phyloP scores from a whole-genome alignment of 208 protist species.

The Trypanosoma congolense region DNA sequence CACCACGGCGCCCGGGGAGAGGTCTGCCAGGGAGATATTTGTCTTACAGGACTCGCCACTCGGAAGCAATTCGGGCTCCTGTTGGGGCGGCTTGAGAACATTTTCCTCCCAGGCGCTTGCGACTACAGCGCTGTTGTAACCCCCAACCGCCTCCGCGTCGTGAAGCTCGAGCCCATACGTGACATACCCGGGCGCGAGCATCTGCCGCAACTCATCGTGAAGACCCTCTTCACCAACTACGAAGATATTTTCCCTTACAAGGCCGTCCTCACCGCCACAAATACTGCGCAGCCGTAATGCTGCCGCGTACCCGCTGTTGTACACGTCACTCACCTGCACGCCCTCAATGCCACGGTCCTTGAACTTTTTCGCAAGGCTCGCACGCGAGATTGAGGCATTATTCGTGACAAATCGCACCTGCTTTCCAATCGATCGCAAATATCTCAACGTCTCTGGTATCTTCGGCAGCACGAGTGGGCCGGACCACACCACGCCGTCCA shows the following conservation, averaged over 20 bases:
- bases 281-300: slow-evolving; percentile 39
- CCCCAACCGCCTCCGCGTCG: slow-evolving; percentile 33
- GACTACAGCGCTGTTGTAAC: slow-evolving; percentile 26
- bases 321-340: slow-evolving; percentile 37
- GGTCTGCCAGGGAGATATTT: slow-evolving; percentile 46
- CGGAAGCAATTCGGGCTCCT: slow-evolving; percentile 11
- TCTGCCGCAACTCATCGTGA: slow-evolving; percentile 50
- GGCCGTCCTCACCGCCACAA: slow-evolving; percentile 15
- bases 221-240: slow-evolving; percentile 68
- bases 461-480: slow-evolving; percentile 36
- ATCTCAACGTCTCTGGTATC: slow-evolving; percentile 45
- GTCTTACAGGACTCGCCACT: slow-evolving; percentile 7
- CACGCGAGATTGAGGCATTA: slow-evolving; percentile 58
- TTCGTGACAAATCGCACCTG: slow-evolving; percentile 69
- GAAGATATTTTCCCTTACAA: slow-evolving; percentile 65
- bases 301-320: slow-evolving; percentile 70
- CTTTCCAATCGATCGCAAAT: slow-evolving; percentile 47
- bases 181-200: slow-evolving; percentile 59
- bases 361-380: slow-evolving; percentile 29
- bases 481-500: slow-evolving; percentile 68
- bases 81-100: slow-evolving; percentile 36
- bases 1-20: slow-evolving; percentile 56
- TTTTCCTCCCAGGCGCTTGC: slow-evolving; percentile 27
- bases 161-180: slow-evolving; percentile 73
- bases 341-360: slow-evolving; percentile 36